Evolutionary conservation across 1,284 basidiomycete species (phyloP), one percentile per base, ranked within the genome.

Genomic region (Trametes hirsuta): DNA sequence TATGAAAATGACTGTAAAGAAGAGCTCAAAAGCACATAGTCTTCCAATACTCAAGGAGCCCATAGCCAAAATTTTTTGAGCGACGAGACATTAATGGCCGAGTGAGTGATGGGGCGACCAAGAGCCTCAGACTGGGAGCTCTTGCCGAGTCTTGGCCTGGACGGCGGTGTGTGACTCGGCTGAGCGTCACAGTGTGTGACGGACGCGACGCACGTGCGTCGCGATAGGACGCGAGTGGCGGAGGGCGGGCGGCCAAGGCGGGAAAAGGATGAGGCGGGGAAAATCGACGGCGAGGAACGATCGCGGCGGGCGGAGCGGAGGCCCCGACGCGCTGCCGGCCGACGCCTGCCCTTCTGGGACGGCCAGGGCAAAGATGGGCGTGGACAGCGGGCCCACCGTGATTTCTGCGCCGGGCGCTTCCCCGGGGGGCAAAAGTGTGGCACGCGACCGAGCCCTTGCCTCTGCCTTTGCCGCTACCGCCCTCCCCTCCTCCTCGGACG

Each of bases 221-320:
- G 56, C 42, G 56, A 58, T 58, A 47, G 56, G 56, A 58, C 56
- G 56, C 56, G 56, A 58, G n/a, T 52, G 49, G 56, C 18, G 18
- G 10, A 24, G 48, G 22, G 34, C 36, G 55, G 24, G 24, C 9
- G 36, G 48, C 55, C 41, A 57, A 40, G 47, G 42, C 53, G 54
- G 48, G 24, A 25, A 30, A 47, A 52, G 47, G n/a, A 30, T 51
- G 14, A 40, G n/a, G n/a, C 39, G 45, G 15, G 47, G 35, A 41
- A 37, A 45, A 9, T 30, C 30, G 30, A 30, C 36, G 21, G 37
- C 10, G 37, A 50, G 30, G 39, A 56, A 15, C 12, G 39, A 41
- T 25, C 37, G 41, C 41, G 37, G 49, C 47, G 47, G 47, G n/a
- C 37, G 6, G 3, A 39, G 9, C 46, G 34, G 35, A 22, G 18